A percentile compares a stretch with the other conserved stretches of the same genome.
Conservation (phyloP, 192 early-diverging fungal genomes). For the Coemansia interrupta region DNA sequence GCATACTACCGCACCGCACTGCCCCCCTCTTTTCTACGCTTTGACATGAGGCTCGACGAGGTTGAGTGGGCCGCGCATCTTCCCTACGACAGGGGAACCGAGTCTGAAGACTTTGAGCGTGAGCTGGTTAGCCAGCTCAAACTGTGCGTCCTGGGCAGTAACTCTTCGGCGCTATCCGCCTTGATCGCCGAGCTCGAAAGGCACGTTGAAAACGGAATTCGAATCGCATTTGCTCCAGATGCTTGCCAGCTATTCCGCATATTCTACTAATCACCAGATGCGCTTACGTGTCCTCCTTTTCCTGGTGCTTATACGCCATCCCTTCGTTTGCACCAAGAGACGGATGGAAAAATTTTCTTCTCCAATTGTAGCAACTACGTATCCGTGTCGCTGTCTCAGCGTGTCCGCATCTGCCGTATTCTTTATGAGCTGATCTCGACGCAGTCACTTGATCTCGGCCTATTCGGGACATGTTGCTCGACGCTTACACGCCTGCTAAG, state of each 20-base stretch:
- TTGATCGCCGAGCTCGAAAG: conserved; percentile 38
- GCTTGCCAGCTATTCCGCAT: neutral
- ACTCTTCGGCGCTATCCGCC: conserved; percentile 18
- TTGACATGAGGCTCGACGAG: conserved; percentile 43
- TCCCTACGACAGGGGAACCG: conserved; percentile 43
- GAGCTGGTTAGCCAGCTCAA: conserved; percentile 36
- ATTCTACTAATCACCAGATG: neutral
- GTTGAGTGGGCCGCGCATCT: conserved; percentile 43
- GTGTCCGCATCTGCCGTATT: conserved; percentile 39
- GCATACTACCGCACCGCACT: conserved; percentile 2
- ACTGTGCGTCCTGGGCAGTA: conserved; percentile 29
- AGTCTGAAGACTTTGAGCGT: conserved; percentile 36
- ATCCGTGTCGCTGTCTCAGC: conserved; percentile 19
- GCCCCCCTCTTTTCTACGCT: neutral
- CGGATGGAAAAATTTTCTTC: neutral
- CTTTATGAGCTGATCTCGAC: conserved; percentile 64
- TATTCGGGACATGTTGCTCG: conserved; percentile 62
- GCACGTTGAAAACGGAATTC: conserved; percentile 13
- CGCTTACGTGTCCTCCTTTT: no score
- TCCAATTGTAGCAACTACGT: conserved; percentile 39
- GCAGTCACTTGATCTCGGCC: conserved; percentile 64
- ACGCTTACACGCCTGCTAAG: conserved; percentile 63
- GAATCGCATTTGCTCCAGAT: conserved; percentile 7
- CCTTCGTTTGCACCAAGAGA: no score
- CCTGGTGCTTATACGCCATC: neutral